Evolutionary conservation across 345 rosid genomes (phyloP).

Genomic region (Brassica nigra): DNA sequence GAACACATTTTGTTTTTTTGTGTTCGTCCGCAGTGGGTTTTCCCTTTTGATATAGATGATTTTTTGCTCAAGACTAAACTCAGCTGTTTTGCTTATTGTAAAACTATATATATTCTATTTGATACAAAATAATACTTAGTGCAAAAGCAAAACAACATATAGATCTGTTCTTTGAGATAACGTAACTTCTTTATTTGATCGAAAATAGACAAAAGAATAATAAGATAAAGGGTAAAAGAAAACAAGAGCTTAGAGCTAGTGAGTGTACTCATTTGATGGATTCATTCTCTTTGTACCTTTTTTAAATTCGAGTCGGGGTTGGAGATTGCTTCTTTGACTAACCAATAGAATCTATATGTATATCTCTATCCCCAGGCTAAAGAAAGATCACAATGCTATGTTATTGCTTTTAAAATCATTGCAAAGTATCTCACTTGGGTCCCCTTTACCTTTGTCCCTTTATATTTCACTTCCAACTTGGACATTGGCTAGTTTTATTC

Average conservation of each 20-base stretch:
- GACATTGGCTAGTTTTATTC: conserved; percentile 10
- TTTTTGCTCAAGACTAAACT: neutral
- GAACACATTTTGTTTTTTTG: too few species aligned
- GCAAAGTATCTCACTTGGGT: conserved; percentile 50
- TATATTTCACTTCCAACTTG: conserved; percentile 25
- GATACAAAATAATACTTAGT: neutral
- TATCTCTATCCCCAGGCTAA: conserved; percentile 36
- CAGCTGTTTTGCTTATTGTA: neutral
- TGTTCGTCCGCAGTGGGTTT: too few species aligned
- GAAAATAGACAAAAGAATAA: conserved; percentile 9
- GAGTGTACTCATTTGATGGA: conserved; percentile 34
- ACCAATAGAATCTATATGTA: conserved; percentile 10
- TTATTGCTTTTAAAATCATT: conserved; percentile 65
- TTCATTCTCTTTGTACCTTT: conserved; percentile 33
- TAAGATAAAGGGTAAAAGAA: neutral
- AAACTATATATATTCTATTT: neutral
- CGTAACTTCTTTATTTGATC: conserved; percentile 15
- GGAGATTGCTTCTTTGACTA: conserved; percentile 38
- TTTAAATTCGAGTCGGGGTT: conserved; percentile 16
- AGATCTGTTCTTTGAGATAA: neutral
- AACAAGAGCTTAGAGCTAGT: conserved; percentile 8
- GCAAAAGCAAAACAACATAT: neutral
- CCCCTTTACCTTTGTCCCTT: conserved; percentile 43
- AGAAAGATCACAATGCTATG: conserved; percentile 31
- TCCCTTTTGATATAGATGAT: neutral